Conservation (phyloP, 208 protist genomes). For the Vickermania ingenoplastis region DNA sequence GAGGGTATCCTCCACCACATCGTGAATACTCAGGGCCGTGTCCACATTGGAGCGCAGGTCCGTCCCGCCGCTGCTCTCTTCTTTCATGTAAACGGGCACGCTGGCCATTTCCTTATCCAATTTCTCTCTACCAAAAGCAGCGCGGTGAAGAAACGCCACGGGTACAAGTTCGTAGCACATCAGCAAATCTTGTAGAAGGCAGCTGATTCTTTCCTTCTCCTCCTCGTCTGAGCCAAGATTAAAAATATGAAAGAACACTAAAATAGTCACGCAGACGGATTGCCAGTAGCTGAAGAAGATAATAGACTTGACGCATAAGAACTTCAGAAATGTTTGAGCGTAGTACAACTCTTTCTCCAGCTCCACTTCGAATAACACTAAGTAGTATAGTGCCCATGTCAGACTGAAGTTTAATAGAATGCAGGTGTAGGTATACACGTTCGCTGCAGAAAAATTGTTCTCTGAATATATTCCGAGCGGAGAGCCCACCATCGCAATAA, state of each 20-base stretch:
- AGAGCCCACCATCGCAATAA: conserved; percentile 56
- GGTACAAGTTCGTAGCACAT: conserved; percentile 82
- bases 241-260: no score
- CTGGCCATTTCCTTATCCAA: conserved; percentile 69
- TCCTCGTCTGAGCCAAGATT: conserved; percentile 35
- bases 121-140: conserved; percentile 62
- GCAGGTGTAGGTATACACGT: conserved; percentile 77
- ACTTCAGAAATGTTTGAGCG: conserved; percentile 78
- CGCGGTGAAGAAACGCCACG: conserved; percentile 72
- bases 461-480: conserved; percentile 63
- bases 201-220: conserved; percentile 27
- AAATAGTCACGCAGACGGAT: conserved; percentile 49
- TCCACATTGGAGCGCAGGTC: conserved; percentile 65
- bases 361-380: conserved; percentile 83
- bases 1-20: conserved; percentile 77
- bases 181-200: conserved; percentile 70
- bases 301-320: conserved; percentile 82
- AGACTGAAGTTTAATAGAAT: conserved; percentile 81
- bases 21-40: conserved; percentile 60
- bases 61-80: conserved; percentile 35
- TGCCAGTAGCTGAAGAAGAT: conserved; percentile 90
- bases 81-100: conserved; percentile 77
- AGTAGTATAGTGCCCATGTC: conserved; percentile 72
- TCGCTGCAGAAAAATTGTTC: conserved; percentile 37
- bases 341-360: conserved; percentile 74